phyloP scores from a whole-genome alignment of 495 filamentous ascomycete species.

The Penicillium manginii region DNA sequence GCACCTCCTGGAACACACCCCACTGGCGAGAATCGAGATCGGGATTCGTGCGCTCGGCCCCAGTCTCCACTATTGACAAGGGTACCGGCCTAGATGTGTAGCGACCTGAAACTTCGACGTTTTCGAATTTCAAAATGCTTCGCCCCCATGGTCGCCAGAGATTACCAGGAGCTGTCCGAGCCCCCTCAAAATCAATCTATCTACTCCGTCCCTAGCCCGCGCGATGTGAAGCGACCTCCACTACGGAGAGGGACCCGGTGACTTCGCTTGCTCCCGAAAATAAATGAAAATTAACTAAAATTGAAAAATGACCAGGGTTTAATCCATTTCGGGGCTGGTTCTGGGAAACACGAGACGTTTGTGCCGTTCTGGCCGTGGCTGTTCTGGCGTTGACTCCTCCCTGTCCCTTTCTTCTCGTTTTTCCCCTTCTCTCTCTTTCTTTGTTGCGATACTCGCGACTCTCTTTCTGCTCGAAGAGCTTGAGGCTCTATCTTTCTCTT shows the following conservation, averaged over 20 bases:
- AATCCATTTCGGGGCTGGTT: slow-evolving; percentile 19
- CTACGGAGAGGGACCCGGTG: not conserved
- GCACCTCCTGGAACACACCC: slow-evolving; percentile 12
- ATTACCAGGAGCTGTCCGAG: slow-evolving; percentile 2
- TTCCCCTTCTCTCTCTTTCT: slow-evolving; percentile 19
- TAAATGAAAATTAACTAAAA: too few species aligned
- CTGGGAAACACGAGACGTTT: slow-evolving; percentile 3
- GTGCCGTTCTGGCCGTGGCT: not conserved
- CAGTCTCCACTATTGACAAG: slow-evolving; percentile 10
- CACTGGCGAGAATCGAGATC: slow-evolving; percentile 18
- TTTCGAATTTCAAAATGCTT: slow-evolving; percentile 4
- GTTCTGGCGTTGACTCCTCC: slow-evolving; percentile 1
- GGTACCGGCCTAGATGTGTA: slow-evolving; percentile 14
- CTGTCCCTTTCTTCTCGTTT: slow-evolving; percentile 16
- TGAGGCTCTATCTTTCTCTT: slow-evolving; percentile 27
- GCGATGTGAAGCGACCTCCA: slow-evolving; percentile 6
- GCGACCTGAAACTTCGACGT: slow-evolving; percentile 17
- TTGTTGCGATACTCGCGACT: slow-evolving; percentile 14
- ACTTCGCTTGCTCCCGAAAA: not conserved
- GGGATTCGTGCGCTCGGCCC: slow-evolving; percentile 19
- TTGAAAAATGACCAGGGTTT: slow-evolving; percentile 7
- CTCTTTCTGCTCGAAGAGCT: slow-evolving; percentile 25
- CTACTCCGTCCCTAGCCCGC: slow-evolving; percentile 3
- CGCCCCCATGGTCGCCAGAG: slow-evolving; percentile 3
- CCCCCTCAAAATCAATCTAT: slow-evolving; percentile 5